phyloP scores from a whole-genome alignment of 345 rosid species.

The Lepidium africanum region DNA sequence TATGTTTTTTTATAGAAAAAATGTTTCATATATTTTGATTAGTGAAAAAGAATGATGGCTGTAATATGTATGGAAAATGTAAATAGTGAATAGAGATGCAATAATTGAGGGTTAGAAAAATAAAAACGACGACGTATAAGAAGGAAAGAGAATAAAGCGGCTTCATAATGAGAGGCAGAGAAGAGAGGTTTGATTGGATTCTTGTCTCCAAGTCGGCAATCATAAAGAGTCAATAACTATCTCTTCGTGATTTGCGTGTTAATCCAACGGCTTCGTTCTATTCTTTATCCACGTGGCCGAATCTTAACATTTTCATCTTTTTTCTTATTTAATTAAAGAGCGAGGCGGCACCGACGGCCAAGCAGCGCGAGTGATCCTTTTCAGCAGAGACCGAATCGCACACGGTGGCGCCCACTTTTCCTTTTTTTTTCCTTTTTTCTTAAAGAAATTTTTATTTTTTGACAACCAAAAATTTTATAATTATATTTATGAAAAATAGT shows the following conservation, averaged over 20 bases:
- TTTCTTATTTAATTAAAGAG: background rate
- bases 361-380: conserved; percentile 9
- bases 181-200: conserved; percentile 20
- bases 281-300: conserved; percentile 3
- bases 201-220: conserved; percentile 19
- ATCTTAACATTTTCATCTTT: background rate
- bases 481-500: background rate
- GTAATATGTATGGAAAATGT: background rate
- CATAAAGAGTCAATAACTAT: background rate
- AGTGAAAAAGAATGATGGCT: background rate
- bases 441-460: too few species aligned
- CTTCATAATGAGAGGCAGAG: conserved; percentile 32
- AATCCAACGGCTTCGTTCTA: conserved; percentile 15
- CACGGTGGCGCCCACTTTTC: conserved; percentile 20
- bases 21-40: background rate
- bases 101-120: background rate
- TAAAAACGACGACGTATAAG: conserved; percentile 11
- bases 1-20: too few species aligned
- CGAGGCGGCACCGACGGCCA: conserved; percentile 58
- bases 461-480: too few species aligned
- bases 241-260: conserved; percentile 39
- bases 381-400: conserved; percentile 31
- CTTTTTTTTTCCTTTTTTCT: too few species aligned
- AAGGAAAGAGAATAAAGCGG: conserved; percentile 8
- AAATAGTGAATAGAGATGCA: background rate